Conservation (phyloP, 2,329 filamentous ascomycete genomes). For the Neurospora sp. region DNA sequence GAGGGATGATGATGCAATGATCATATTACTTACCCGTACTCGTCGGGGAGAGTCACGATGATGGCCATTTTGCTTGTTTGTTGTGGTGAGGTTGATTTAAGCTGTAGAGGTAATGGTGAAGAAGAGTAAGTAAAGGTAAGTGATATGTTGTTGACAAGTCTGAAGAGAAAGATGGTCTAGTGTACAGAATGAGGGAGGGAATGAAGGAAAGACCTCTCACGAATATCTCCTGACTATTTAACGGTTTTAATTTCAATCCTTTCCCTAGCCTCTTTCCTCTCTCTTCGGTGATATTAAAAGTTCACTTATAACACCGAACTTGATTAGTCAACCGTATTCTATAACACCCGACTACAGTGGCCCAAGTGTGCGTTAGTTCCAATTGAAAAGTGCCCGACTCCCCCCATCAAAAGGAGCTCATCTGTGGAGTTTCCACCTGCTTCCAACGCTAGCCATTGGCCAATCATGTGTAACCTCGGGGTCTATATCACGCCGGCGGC, state of each 20-base stretch:
- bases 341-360: not conserved
- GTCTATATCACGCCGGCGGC: not conserved
- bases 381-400: too few species aligned
- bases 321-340: not conserved
- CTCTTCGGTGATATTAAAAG: not conserved
- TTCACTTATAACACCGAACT: not conserved
- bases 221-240: not conserved
- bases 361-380: too few species aligned
- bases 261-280: not conserved
- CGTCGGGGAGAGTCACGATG: conserved; percentile 31
- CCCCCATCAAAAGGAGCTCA: not conserved
- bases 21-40: conserved; percentile 38
- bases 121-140: not conserved
- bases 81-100: not conserved
- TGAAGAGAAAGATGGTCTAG: not conserved
- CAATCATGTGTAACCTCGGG: not conserved
- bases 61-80: conserved; percentile 28
- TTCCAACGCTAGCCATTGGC: not conserved
- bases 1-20: not conserved
- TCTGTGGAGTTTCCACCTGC: not conserved
- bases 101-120: not conserved
- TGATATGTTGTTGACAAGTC: not conserved
- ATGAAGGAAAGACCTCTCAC: not conserved
- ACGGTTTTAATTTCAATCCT: not conserved
- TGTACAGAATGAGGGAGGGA: not conserved